Evolutionary conservation across 2,329 filamentous ascomycete genomes (phyloP).

Genomic region (Colletotrichum destructivum): DNA sequence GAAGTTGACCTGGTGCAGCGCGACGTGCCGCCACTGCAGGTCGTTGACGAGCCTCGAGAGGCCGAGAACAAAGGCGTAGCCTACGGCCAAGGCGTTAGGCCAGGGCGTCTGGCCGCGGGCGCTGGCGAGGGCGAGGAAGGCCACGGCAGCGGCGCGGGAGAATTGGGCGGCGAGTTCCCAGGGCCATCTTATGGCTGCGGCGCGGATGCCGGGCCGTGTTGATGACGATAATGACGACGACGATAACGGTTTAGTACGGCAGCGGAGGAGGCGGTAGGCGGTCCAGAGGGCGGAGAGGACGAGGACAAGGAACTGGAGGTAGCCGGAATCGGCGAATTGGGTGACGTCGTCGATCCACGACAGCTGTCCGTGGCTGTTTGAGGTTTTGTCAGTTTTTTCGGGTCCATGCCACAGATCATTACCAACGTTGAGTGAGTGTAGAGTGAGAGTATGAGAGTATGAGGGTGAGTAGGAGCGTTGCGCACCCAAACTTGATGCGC

Average conservation of each 20-base stretch:
- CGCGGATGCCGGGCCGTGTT: slow-evolving; percentile 48
- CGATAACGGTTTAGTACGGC: slow-evolving; percentile 48
- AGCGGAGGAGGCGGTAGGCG: slow-evolving; percentile 51
- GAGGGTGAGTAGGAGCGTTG: neutral
- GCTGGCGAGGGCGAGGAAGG: slow-evolving; percentile 56
- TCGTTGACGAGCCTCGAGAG: slow-evolving; percentile 59
- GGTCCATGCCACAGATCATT: neutral
- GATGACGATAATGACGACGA: slow-evolving; percentile 40
- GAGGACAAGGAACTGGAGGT: slow-evolving; percentile 56
- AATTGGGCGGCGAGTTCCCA: slow-evolving; percentile 62
- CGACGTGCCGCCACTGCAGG: slow-evolving; percentile 61
- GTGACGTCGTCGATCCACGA: slow-evolving; percentile 58
- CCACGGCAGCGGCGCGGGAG: slow-evolving; percentile 56
- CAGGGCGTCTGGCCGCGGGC: slow-evolving; percentile 52
- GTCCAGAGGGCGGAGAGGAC: slow-evolving; percentile 55
- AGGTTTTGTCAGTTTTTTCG: slow-evolving; percentile 18
- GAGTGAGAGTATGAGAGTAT: neutral
- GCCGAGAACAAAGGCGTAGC: slow-evolving; percentile 61
- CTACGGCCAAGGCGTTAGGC: slow-evolving; percentile 54
- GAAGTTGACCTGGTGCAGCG: slow-evolving; percentile 66
- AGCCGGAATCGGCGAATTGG: slow-evolving; percentile 58
- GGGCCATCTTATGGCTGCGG: slow-evolving; percentile 57
- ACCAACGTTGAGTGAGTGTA: neutral
- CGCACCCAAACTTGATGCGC: neutral
- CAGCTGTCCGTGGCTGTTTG: slow-evolving; percentile 21